A percentile compares a stretch with the other conserved stretches of the same genome.
phyloP scores from a whole-genome alignment of 169 alveolate genomes.

The Plasmodium fragile region DNA sequence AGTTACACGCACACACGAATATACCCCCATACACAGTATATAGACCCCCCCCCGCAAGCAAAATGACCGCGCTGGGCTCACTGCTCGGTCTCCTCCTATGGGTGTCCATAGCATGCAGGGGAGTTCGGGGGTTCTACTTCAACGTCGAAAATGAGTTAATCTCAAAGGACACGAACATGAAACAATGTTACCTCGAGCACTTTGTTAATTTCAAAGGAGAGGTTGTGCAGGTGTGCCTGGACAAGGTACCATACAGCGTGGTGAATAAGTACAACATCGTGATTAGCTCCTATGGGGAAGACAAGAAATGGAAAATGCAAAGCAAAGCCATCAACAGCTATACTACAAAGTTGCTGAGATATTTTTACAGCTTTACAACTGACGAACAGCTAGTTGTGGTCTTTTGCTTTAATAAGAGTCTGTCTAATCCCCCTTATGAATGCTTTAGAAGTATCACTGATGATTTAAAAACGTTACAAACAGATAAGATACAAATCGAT shows the following conservation, averaged over 20 bases:
- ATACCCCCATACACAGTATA: not conserved
- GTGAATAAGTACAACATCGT: not conserved
- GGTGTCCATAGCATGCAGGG: not conserved
- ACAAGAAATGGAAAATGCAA: conserved; percentile 21
- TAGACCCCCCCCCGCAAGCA: not conserved
- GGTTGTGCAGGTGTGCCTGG: conserved; percentile 17
- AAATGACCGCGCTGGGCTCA: not conserved
- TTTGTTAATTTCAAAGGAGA: conserved; percentile 21
- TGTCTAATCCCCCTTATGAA: conserved; percentile 1
- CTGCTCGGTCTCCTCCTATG: not conserved
- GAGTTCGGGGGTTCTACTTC: not conserved
- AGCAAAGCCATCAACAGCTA: not conserved
- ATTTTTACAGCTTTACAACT: conserved; percentile 42
- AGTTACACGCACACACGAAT: not conserved
- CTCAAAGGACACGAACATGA: conserved; percentile 2
- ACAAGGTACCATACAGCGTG: not conserved
- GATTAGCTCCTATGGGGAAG: conserved; percentile 12
- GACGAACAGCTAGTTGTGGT: not conserved
- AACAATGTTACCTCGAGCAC: conserved; percentile 11
- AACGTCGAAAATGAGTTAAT: conserved; percentile 18
- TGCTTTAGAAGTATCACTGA: not conserved
- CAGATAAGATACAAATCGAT: not conserved
- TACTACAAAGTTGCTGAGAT: not conserved
- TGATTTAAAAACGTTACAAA: not conserved
- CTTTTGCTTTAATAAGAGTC: conserved; percentile 16